Evolutionary conservation across 2,329 filamentous ascomycete species (phyloP).

Genomic region (Fusarium foetens): DNA sequence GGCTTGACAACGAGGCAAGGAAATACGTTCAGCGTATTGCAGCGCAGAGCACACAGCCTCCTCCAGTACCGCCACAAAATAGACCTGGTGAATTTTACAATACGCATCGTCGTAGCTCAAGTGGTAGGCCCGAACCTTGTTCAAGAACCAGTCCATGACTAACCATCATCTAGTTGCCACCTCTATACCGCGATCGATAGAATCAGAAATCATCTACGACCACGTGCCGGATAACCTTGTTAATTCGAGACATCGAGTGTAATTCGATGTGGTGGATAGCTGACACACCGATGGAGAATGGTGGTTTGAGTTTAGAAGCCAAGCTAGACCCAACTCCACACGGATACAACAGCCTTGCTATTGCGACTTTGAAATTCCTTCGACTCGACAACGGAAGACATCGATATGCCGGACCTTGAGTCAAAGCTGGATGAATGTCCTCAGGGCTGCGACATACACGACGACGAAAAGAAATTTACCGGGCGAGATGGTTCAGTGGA

Average conservation of each 20-base stretch:
- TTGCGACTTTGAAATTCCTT: slow-evolving; percentile 27
- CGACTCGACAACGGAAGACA: not conserved
- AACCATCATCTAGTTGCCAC: not conserved
- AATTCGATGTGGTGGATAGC: not conserved
- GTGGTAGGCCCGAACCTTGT: not conserved
- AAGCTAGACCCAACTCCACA: not conserved
- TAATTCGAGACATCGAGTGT: slow-evolving; percentile 1
- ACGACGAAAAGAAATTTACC: not conserved
- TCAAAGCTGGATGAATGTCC: not conserved
- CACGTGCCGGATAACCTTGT: slow-evolving; percentile 53
- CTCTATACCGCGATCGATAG: slow-evolving; percentile 10
- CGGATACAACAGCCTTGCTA: not conserved
- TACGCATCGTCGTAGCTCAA: slow-evolving; percentile 13
- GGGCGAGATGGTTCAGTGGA: not conserved
- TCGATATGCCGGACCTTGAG: too few species aligned
- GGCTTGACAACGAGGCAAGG: slow-evolving; percentile 63
- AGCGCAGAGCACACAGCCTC: not conserved
- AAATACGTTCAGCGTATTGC: slow-evolving; percentile 55
- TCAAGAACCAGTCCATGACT: not conserved
- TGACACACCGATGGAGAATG: not conserved
- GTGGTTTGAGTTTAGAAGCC: not conserved
- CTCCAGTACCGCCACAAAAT: not conserved
- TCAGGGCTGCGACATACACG: not conserved
- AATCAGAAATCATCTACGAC: slow-evolving; percentile 48
- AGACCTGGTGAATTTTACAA: not conserved